phyloP scores from a whole-genome alignment of 2,329 filamentous ascomycete species.

The Zelopaecilomyces penicillatus region DNA sequence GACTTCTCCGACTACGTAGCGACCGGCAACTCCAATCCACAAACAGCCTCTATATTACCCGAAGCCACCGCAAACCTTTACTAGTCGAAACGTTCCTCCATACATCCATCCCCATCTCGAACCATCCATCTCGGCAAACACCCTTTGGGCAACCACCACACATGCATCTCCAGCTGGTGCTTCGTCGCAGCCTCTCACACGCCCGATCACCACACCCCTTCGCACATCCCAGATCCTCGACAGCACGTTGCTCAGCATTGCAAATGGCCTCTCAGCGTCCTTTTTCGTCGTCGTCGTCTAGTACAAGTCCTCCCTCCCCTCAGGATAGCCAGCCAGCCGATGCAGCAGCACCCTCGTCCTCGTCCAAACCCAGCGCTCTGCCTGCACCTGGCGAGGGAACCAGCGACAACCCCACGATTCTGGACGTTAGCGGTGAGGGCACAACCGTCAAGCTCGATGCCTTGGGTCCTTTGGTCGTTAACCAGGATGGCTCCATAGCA shows the following conservation, averaged over 20 bases:
- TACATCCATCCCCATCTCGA: too few relatives aligned
- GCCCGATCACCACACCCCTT: neutral
- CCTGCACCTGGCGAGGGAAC: slow-evolving; percentile 18
- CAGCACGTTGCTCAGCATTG: neutral
- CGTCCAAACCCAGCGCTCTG: slow-evolving; percentile 13
- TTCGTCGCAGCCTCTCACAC: slow-evolving; percentile 4
- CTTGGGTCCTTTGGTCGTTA: slow-evolving; percentile 66
- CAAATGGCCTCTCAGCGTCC: neutral
- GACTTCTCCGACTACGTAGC: too few relatives aligned
- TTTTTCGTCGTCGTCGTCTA: neutral
- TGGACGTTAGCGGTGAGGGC: slow-evolving; percentile 24
- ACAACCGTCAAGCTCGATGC: slow-evolving; percentile 52
- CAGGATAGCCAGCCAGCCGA: slow-evolving; percentile 1
- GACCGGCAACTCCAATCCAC: too few relatives aligned
- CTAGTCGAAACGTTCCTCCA: too few relatives aligned
- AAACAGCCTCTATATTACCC: too few relatives aligned
- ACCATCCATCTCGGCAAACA: too few relatives aligned
- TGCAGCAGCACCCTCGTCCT: slow-evolving; percentile 2
- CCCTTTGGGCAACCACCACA: too few relatives aligned
- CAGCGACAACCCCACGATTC: slow-evolving; percentile 13
- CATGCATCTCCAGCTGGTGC: slow-evolving; percentile 1
- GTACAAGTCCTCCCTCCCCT: neutral
- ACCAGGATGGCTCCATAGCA: slow-evolving; percentile 61
- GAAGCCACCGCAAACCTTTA: too few relatives aligned
- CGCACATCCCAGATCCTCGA: too few relatives aligned